Conservation (phyloP, 768 basidiomycete species). For the Pleurotus sapidus region DNA sequence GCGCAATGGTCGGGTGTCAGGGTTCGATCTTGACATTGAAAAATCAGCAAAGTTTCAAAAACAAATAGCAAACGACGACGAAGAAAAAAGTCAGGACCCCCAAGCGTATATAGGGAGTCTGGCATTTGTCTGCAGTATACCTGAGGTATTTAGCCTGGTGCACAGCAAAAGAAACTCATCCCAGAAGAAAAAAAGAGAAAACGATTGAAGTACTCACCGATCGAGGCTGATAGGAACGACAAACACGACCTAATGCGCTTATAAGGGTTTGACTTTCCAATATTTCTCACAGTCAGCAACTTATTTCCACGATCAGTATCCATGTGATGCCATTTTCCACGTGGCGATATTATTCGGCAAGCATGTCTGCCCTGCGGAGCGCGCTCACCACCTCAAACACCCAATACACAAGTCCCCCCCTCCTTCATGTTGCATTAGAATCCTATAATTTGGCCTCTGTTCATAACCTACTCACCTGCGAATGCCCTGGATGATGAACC, state of each 20-base stretch:
- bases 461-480: conserved; percentile 4
- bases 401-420: not conserved
- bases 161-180: conserved; percentile 52
- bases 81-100: conserved; percentile 40
- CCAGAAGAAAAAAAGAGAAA: conserved; percentile 15
- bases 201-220: conserved; percentile 17
- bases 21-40: no score
- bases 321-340: not conserved
- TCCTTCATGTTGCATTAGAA: conserved; percentile 5
- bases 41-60: not conserved
- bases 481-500: conserved; percentile 45
- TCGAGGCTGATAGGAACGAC: no score
- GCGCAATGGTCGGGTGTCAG: no score
- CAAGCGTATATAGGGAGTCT: conserved; percentile 51
- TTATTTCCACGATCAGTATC: not conserved
- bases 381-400: not conserved
- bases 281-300: no score
- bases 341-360: conserved; percentile 3
- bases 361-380: not conserved
- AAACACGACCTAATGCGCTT: no score
- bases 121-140: conserved; percentile 44
- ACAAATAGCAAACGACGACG: not conserved
- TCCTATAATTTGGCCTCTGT: conserved; percentile 12
- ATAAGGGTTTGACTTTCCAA: no score
- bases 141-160: conserved; percentile 52